Evolutionary conservation across 108 stramenopile genomes (phyloP), one percentile per base, ranked within the genome.

Genomic region (Nitzschia putrida): DNA sequence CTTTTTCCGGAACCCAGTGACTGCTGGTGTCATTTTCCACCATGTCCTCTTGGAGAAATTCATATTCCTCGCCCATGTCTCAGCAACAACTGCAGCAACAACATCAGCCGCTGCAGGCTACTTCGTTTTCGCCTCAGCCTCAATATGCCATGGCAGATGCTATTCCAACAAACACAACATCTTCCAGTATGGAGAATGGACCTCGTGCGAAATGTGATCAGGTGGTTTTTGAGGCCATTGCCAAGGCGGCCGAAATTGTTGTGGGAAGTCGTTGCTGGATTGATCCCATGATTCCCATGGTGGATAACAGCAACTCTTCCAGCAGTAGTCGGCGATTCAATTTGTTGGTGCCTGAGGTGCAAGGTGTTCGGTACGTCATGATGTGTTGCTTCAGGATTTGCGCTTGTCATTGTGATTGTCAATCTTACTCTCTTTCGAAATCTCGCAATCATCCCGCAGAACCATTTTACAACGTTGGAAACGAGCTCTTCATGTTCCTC

Each of bases 171-270:
- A 44, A 23, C 24, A 60, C 29, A 12, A 49, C 7, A 12, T 49
- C 8, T 14, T 34, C 14, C 23, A 43, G 8, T 20, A 6, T 47
- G 24, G 52, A 57, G 50, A 69, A 58, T 40, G 85, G 85, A 23
- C 89, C 92, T 0, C 69, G 88, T 12, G 72, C 85, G 24, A 88
- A 91, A 79, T 94, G 92, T 61, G 89, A 94, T 78, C 89, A 94
- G 76, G 89, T 94, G n/a, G 79, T 94, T 21, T 91, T 81, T 64
- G 92, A 94, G 69, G 92, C 92, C 50, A 89, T 94, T 53, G 81
- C 83, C 64, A 94, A 94, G 57, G 89, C 87, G 0, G 83, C 83
- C 56, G 92, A 94, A 78, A 91, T 94, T 49, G 76, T 88, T 21
- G 89, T 94, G 24, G 74, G 76, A 4, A 80, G 85, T 56, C 82